Conservation (phyloP, 78 protist species). For the Cavenderia fasciculata region DNA sequence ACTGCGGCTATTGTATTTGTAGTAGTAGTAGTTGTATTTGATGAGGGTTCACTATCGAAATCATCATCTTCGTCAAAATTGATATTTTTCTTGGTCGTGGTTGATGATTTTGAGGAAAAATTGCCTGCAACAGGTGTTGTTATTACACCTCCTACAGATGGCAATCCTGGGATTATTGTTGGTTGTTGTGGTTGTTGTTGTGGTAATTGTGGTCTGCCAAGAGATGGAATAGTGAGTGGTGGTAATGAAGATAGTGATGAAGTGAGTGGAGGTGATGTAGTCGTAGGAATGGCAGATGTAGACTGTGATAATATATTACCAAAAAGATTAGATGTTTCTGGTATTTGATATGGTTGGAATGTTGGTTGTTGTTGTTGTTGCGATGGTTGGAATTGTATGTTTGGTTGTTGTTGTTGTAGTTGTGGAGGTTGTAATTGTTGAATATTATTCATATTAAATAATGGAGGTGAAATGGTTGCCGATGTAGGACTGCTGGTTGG, state of each 20-base stretch:
- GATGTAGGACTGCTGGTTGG: neutral
- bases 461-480: neutral
- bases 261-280: neutral
- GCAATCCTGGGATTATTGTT: neutral
- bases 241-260: neutral
- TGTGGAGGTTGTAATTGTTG: neutral
- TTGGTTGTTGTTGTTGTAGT: neutral
- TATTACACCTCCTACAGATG: neutral
- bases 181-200: too few relatives aligned
- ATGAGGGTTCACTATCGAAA: neutral
- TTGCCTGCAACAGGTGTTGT: neutral
- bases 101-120: too few relatives aligned
- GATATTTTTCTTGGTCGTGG: too few relatives aligned
- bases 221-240: neutral
- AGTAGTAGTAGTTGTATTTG: neutral
- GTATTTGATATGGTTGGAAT: neutral
- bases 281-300: too few relatives aligned
- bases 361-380: neutral
- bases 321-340: neutral
- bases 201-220: too few relatives aligned
- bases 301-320: too few relatives aligned
- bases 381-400: neutral
- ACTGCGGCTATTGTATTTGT: neutral
- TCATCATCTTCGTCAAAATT: neutral
- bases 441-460: neutral